Conservation (phyloP, 495 filamentous ascomycete genomes). For the Penicillium coprophilum region DNA sequence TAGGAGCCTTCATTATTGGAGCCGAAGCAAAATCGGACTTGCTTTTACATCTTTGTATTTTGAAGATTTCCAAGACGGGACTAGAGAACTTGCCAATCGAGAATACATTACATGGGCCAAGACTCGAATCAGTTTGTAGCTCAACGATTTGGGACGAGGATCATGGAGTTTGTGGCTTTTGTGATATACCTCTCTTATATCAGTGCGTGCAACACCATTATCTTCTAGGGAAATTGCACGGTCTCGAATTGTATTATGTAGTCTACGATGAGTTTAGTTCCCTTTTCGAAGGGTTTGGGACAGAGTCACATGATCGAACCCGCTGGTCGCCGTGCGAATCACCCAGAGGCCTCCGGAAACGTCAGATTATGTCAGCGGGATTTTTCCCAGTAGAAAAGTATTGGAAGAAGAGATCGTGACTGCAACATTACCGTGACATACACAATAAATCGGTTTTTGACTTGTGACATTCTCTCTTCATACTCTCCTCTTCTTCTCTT, state of each 20-base stretch:
- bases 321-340: constrained; percentile 24
- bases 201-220: not conserved
- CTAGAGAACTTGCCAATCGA: not conserved
- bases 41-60: not conserved
- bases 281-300: not conserved
- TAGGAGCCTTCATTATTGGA: not conserved
- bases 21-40: not conserved
- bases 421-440: constrained; percentile 3
- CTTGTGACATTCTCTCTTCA: not conserved
- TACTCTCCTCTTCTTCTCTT: not conserved
- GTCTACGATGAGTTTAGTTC: not conserved
- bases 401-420: not conserved
- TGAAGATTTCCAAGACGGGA: not conserved
- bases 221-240: not conserved
- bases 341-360: constrained; percentile 16
- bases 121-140: not conserved
- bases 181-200: too few species aligned
- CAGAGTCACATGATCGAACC: constrained; percentile 20
- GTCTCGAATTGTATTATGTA: not conserved
- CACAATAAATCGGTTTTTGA: not conserved
- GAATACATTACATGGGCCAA: not conserved
- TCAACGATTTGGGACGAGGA: not conserved
- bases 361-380: constrained; percentile 18
- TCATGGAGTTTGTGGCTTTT: not conserved
- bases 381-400: constrained; percentile 1